phyloP scores from a whole-genome alignment of 768 basidiomycete species.

The Collybia sordida region DNA sequence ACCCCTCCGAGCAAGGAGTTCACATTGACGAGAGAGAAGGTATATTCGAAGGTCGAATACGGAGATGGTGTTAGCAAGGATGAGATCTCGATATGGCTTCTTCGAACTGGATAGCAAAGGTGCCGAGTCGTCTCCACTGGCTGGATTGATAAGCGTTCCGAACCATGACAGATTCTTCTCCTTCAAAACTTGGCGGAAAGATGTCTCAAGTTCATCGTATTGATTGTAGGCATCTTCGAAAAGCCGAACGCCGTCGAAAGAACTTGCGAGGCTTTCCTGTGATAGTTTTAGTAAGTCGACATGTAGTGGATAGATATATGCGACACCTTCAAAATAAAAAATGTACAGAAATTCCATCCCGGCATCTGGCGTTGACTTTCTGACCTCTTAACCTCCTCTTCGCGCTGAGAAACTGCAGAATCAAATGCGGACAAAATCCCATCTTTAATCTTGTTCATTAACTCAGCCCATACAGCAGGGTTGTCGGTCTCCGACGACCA shows the following conservation, averaged over 20 bases:
- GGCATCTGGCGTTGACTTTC: constrained; percentile 90
- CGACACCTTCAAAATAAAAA: constrained; percentile 89
- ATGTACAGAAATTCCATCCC: constrained; percentile 98
- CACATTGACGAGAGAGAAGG: constrained; percentile 83
- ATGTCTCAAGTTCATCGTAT: constrained; percentile 88
- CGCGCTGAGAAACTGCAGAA: constrained; percentile 67
- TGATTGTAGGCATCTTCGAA: constrained; percentile 86
- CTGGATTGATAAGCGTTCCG: constrained; percentile 74
- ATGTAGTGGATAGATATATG: constrained; percentile 3
- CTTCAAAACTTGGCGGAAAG: constrained; percentile 71
- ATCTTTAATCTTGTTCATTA: constrained; percentile 88
- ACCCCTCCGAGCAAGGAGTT: constrained; percentile 68
- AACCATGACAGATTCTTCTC: constrained; percentile 94
- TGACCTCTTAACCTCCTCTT: constrained; percentile 88
- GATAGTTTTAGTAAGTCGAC: constrained; percentile 17
- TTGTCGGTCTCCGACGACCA: constrained; percentile 74
- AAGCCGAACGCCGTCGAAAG: constrained; percentile 88
- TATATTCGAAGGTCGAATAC: constrained; percentile 94
- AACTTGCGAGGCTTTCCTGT: constrained; percentile 91
- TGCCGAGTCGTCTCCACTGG: constrained; percentile 71
- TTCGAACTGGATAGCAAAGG: constrained; percentile 76
- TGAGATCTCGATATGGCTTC: constrained; percentile 88
- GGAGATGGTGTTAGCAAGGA: constrained; percentile 86
- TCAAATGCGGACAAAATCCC: constrained; percentile 86
- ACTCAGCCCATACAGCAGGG: constrained; percentile 84